phyloP scores from a whole-genome alignment of 163 green algal species.

The Picocystis sp. region DNA sequence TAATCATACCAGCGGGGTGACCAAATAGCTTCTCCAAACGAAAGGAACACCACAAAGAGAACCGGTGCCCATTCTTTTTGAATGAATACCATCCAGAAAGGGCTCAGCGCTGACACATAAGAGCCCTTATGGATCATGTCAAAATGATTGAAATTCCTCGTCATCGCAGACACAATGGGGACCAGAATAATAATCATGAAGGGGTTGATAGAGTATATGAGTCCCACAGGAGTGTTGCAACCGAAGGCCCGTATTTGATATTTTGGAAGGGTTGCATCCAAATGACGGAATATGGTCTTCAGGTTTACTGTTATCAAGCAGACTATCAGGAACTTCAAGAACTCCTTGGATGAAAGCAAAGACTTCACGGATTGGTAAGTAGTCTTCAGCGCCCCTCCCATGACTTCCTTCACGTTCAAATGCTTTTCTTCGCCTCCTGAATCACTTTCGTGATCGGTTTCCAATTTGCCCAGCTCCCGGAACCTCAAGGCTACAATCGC shows the following conservation, averaged over 20 bases:
- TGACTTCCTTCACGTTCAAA: too few species aligned
- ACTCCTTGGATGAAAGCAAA: too few species aligned
- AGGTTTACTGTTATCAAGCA: slow-evolving; percentile 27
- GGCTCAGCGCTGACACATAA: slow-evolving; percentile 27
- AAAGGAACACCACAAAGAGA: slow-evolving; percentile 36
- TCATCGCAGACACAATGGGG: slow-evolving; percentile 27
- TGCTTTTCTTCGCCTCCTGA: too few species aligned
- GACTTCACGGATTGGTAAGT: too few species aligned
- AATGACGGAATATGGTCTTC: slow-evolving; percentile 35
- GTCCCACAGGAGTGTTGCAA: slow-evolving; percentile 26
- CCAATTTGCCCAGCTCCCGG: too few species aligned
- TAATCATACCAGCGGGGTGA: slow-evolving; percentile 40
- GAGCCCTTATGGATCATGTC: slow-evolving; percentile 38
- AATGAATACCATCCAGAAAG: slow-evolving; percentile 31
- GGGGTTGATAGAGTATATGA: slow-evolving; percentile 44
- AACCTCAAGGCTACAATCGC: too few species aligned
- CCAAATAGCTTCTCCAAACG: slow-evolving; percentile 40
- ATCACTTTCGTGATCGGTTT: too few species aligned
- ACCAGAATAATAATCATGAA: slow-evolving; percentile 36
- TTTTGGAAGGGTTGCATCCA: slow-evolving; percentile 42
- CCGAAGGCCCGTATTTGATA: slow-evolving; percentile 31
- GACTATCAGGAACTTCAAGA: slow-evolving; percentile 4
- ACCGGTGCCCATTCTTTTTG: slow-evolving; percentile 16
- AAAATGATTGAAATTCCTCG: slow-evolving; percentile 23
- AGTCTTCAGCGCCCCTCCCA: too few species aligned